Evolutionary conservation across 2,329 filamentous ascomycete genomes (phyloP), one percentile per base, ranked within the genome.

Genomic region (Periconia macrospinosa): DNA sequence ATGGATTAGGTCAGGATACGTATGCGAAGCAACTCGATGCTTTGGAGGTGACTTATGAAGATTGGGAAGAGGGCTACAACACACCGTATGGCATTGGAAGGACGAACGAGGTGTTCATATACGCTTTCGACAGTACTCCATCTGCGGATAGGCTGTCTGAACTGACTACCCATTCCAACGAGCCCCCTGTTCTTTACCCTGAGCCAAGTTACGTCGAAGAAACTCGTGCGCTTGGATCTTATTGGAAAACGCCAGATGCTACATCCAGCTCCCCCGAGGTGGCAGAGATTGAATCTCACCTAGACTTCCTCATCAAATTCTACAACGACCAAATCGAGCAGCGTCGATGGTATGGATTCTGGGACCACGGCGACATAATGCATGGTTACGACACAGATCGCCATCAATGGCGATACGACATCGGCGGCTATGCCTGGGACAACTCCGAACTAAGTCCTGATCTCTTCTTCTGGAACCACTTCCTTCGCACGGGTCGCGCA

Each of bases 341-440:
- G 50, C 77, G 82, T 2, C 72, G 79, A 11, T 87, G 84, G 84
- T 87, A 86, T 57, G 85, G 85, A 0, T 86, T 86, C 72, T 80
- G 80, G 67, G 83, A 87, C 54, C 76, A 85, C 50, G 85, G 85
- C 1, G 85, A 87, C 57, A 77, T 87, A 41, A 83, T 84, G 76
- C 85, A 87, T 60, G 82, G 83, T 0, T 87, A 87, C 55, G 84
- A 87, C 47, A 58, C 66, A 0, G 79, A 86, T 63, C 75, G 84
- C 5, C 84, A 86, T 56, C 76, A 75, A 1, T 87, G 85, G 85
- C 78, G 83, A 1, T 87, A 86, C 52, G 85, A 87, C 44, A 68
- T 87, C 17, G 85, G 85, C 3, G 85, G 85, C 0, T 87, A 83
- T 53, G 84, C 83, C 0, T 87, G 85, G 85, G 84, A 86, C 46